Evolutionary conservation across 2,329 filamentous ascomycete species (phyloP).

Genomic region (Boeremia lycopersici): DNA sequence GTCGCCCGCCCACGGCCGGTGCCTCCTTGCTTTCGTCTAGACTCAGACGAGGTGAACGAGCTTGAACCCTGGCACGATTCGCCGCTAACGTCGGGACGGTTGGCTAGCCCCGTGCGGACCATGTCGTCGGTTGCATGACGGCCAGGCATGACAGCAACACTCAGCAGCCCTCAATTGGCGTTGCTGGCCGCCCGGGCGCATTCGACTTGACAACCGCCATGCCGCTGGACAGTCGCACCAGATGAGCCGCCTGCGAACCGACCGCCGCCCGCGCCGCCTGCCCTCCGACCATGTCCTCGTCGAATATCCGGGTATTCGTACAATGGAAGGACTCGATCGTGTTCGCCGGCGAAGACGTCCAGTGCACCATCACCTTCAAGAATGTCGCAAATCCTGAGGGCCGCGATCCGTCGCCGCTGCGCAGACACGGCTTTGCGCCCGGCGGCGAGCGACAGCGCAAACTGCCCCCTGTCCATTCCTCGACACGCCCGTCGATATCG

Average conservation of each 20-base stretch:
- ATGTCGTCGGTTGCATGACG: conserved; percentile 17
- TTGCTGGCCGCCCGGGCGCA: conserved; percentile 6
- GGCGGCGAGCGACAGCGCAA: conserved; percentile 48
- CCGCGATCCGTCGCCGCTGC: conserved; percentile 38
- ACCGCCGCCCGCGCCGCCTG: conserved; percentile 33
- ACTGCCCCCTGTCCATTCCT: conserved; percentile 45
- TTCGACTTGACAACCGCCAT: conserved; percentile 31
- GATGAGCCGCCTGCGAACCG: conserved; percentile 39
- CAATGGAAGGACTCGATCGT: conserved; percentile 93
- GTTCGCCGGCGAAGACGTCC: conserved; percentile 94
- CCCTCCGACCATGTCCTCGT: conserved; percentile 44
- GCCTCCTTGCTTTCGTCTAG: not conserved
- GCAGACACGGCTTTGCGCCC: conserved; percentile 42
- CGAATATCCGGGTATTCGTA: conserved; percentile 92
- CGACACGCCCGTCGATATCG: conserved; percentile 43
- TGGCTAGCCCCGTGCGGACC: conserved; percentile 15
- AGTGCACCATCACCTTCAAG: conserved; percentile 95
- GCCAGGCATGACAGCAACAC: conserved; percentile 10
- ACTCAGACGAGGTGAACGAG: not conserved
- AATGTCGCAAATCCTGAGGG: conserved; percentile 69
- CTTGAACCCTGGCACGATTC: conserved; percentile 13
- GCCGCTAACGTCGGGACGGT: not conserved
- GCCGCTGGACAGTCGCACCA: conserved; percentile 32
- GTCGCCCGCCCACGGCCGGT: too few relatives aligned
- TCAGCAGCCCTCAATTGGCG: conserved; percentile 10